These are phyloP conservation scores for Syncephalastrum sp. DNA, from an alignment of 371 early-diverging fungal genomes.

Conservation along the genomic window DNA sequence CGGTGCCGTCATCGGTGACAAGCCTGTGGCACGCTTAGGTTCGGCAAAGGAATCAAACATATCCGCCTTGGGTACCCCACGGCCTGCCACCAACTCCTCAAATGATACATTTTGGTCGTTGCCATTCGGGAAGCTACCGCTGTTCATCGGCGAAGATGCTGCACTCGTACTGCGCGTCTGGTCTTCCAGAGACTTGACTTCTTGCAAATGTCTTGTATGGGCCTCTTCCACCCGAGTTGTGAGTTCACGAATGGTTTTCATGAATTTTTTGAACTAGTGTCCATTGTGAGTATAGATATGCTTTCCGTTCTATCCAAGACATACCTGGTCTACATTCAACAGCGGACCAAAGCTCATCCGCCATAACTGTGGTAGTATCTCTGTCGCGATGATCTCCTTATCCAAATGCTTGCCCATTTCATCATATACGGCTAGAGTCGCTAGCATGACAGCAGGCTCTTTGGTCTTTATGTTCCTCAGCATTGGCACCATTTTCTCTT, in stretches of 20 bases:
- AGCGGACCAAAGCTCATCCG: constrained; percentile 69
- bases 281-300: neutral
- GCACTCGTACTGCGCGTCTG: constrained; percentile 48
- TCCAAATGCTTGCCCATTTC: constrained; percentile 74
- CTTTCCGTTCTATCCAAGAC: neutral
- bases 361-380: constrained; percentile 82
- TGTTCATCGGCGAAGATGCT: constrained; percentile 9
- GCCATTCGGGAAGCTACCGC: constrained; percentile 1
- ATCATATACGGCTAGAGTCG: constrained; percentile 79
- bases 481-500: constrained; percentile 75
- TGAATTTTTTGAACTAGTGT: constrained; percentile 63
- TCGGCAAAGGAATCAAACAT: constrained; percentile 12
- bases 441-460: constrained; percentile 78
- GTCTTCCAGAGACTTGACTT: constrained; percentile 58
- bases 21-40: neutral
- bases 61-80: constrained; percentile 9
- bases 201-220: constrained; percentile 63
- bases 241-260: constrained; percentile 66
- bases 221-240: constrained; percentile 65
- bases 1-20: constrained; percentile 2
- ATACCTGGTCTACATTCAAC: constrained; percentile 69
- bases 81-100: constrained; percentile 40
- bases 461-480: constrained; percentile 76
- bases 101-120: constrained; percentile 26
- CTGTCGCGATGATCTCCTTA: constrained; percentile 72